These are phyloP conservation scores for Akanthomyces muscarius DNA, from an alignment of 2,329 filamentous ascomycete genomes.

Conservation along the genomic window DNA sequence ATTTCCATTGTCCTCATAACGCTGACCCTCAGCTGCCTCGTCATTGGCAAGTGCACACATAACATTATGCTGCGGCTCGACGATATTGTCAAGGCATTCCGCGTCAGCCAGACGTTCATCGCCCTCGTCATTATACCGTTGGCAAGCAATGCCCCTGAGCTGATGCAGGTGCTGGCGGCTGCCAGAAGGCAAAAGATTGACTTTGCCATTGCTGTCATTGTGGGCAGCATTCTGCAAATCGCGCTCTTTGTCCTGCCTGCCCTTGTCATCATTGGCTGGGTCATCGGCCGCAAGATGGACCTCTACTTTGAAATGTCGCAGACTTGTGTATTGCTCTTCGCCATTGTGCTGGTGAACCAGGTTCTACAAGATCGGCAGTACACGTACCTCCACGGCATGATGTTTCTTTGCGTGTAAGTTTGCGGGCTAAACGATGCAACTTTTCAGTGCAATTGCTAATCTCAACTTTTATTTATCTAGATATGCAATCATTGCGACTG, in stretches of 20 bases:
- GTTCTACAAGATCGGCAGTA: constrained; percentile 20
- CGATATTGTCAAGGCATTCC: constrained; percentile 11
- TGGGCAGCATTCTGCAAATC: constrained; percentile 21
- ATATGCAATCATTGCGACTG: constrained; percentile 14
- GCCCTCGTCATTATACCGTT: constrained; percentile 20
- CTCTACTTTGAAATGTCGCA: constrained; percentile 21
- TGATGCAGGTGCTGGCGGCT: constrained; percentile 20
- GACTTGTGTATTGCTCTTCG: constrained; percentile 20
- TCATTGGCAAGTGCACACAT: constrained; percentile 18
- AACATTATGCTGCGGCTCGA: constrained; percentile 18
- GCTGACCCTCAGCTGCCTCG: constrained; percentile 5
- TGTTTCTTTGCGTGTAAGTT: constrained; percentile 21
- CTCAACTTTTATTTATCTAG: neutral
- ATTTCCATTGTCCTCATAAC: constrained; percentile 3
- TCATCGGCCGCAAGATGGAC: constrained; percentile 15
- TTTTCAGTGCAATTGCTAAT: neutral
- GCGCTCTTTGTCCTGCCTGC: constrained; percentile 19
- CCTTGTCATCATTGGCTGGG: constrained; percentile 19
- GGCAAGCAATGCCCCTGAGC: constrained; percentile 20
- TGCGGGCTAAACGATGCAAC: neutral
- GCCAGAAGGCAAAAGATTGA: constrained; percentile 19
- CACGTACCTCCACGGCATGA: constrained; percentile 20
- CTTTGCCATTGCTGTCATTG: constrained; percentile 21
- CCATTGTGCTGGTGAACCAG: constrained; percentile 20
- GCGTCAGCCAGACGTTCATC: constrained; percentile 20